phyloP scores from a whole-genome alignment of 2,329 filamentous ascomycete genomes.

The Apiospora aurea region DNA sequence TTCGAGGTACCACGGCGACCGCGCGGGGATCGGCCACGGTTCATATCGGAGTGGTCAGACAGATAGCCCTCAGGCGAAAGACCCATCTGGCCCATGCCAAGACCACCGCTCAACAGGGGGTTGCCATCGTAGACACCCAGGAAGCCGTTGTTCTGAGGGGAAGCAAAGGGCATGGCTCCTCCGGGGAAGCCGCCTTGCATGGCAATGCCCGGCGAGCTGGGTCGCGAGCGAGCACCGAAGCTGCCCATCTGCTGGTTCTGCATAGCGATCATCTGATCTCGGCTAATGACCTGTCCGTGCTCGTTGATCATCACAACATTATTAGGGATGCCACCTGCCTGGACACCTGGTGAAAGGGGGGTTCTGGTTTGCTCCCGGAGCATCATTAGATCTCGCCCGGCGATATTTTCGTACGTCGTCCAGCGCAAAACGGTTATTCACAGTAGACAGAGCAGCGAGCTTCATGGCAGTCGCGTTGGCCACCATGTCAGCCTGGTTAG shows the following conservation, averaged over 20 bases:
- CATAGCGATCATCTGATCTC: slow-evolving; percentile 84
- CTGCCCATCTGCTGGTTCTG: slow-evolving; percentile 70
- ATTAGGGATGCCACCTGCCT: slow-evolving; percentile 68
- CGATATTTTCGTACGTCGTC: slow-evolving; percentile 98
- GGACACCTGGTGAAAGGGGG: slow-evolving; percentile 71
- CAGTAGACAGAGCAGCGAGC: slow-evolving; percentile 92
- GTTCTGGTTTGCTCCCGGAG: slow-evolving; percentile 65
- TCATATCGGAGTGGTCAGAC: slow-evolving; percentile 92
- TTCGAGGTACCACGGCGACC: slow-evolving; percentile 94
- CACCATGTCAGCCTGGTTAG: slow-evolving; percentile 92
- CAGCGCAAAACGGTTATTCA: slow-evolving; percentile 96
- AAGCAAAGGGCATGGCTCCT: slow-evolving; percentile 75
- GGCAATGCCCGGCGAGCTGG: slow-evolving; percentile 86
- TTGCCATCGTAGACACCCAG: slow-evolving; percentile 86
- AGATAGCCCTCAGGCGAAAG: slow-evolving; percentile 83
- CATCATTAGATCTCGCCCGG: slow-evolving; percentile 87
- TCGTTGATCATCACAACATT: slow-evolving; percentile 96
- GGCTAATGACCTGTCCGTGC: slow-evolving; percentile 84
- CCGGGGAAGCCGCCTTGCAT: slow-evolving; percentile 68
- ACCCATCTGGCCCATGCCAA: slow-evolving; percentile 77
- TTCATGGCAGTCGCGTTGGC: slow-evolving; percentile 99
- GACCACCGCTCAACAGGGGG: slow-evolving; percentile 68
- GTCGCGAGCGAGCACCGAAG: slow-evolving; percentile 79
- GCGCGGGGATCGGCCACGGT: slow-evolving; percentile 87
- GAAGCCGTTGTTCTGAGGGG: slow-evolving; percentile 94